Conservation (phyloP, 495 filamentous ascomycete genomes). For the Hypoxylon perforatum region DNA sequence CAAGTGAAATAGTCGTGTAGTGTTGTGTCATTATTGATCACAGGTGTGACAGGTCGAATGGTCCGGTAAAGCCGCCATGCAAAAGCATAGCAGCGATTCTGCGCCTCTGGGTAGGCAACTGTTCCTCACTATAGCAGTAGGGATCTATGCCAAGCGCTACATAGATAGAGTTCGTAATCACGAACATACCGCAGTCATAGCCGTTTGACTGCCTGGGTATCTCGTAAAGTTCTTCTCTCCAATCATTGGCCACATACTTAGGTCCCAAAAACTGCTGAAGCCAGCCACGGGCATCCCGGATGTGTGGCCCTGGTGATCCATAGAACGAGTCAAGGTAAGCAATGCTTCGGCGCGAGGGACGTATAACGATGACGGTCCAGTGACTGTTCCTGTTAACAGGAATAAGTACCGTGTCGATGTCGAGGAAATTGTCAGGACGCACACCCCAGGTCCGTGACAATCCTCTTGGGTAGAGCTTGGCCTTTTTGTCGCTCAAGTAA, state of each 20-base stretch:
- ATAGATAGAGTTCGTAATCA: slow-evolving; percentile 78
- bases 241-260: slow-evolving; percentile 69
- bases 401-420: slow-evolving; percentile 59
- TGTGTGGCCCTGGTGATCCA: slow-evolving; percentile 35
- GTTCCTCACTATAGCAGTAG: slow-evolving; percentile 62
- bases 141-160: slow-evolving; percentile 73
- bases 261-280: slow-evolving; percentile 68
- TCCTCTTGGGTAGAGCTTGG: slow-evolving; percentile 49
- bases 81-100: slow-evolving; percentile 77
- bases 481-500: slow-evolving; percentile 59
- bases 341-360: slow-evolving; percentile 69
- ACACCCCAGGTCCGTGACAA: slow-evolving; percentile 48
- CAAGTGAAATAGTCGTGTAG: neutral
- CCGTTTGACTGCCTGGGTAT: slow-evolving; percentile 73
- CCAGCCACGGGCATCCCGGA: slow-evolving; percentile 53
- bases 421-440: slow-evolving; percentile 51
- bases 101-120: slow-evolving; percentile 68
- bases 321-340: slow-evolving; percentile 81
- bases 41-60: slow-evolving; percentile 53
- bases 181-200: slow-evolving; percentile 85
- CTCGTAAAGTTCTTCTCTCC: slow-evolving; percentile 62
- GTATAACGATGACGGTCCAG: slow-evolving; percentile 78
- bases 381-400: slow-evolving; percentile 58
- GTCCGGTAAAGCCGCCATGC: slow-evolving; percentile 69
- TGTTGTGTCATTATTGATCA: slow-evolving; percentile 15